These are phyloP conservation scores for Oenanthe javanica DNA, from an alignment of 140 eudicot species.

Conservation along the genomic window DNA sequence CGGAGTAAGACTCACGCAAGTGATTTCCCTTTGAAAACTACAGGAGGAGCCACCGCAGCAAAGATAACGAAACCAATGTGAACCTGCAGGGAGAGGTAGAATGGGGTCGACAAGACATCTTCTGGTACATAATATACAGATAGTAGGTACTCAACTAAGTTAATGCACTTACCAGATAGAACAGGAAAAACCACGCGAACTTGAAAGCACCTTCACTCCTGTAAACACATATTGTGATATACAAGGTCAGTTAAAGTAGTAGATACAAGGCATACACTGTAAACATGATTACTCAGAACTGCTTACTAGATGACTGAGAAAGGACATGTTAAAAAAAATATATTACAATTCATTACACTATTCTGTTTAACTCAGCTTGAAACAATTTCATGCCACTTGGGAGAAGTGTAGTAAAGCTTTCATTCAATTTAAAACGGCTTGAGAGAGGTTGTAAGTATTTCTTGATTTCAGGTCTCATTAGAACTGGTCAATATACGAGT, in stretches of 20 bases:
- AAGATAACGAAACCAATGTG: conserved; percentile 12
- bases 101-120: not conserved
- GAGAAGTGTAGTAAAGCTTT: not conserved
- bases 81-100: not conserved
- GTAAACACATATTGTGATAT: conserved; percentile 22
- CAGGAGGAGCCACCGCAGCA: conserved; percentile 16
- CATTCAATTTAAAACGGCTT: not conserved
- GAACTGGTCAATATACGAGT: not conserved
- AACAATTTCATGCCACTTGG: not conserved
- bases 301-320: not conserved
- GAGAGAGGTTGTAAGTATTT: not conserved
- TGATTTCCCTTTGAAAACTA: conserved; percentile 13
- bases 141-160: not conserved
- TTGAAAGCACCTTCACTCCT: conserved; percentile 93
- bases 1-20: not conserved
- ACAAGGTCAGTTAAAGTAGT: not conserved
- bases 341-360: not conserved
- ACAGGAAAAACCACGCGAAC: conserved; percentile 84
- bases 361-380: not conserved
- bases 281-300: not conserved
- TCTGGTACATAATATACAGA: not conserved
- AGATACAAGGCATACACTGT: not conserved
- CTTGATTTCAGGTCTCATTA: not conserved
- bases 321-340: not conserved
- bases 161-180: conserved; percentile 53